Base-by-base conservation (phyloP, 768 basidiomycete species). In the Boletus rufocinnamomeus region DNA sequence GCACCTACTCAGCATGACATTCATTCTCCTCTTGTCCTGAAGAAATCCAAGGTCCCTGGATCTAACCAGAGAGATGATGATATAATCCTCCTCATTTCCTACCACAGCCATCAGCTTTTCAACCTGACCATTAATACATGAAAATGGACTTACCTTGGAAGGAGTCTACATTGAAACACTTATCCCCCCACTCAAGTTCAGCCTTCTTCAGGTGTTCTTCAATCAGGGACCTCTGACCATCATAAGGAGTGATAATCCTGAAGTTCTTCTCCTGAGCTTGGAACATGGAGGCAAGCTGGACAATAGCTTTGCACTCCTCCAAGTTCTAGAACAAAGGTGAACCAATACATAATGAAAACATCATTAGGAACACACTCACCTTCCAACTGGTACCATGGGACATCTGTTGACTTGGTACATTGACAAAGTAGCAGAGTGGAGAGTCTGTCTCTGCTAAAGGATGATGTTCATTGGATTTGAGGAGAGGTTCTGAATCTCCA, bases 1-100 rank as follows among this genome's bases (percentile, higher is more conserved):
- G 79, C 87, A 91, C 38, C 92, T 83, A 48, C 85, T 87, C 9
- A 93, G 84, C 90, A 94, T 92, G 57, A 94, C 91, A 85, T 94
- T 93, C 53, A 88, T 87, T 19, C 92, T 80, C 30, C 87, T 80
- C 11, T 79, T 62, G 64, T 85, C 85, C 16, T 72, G 67, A 35
- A 94, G 76, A 62, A 94, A 94, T 6, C 91, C 92, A 48, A 87
- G 74, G 4, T 77, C 79, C 35, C 72, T 73, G 0, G 88, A 80
- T 27, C 89, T 80, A 6, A 89, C 89, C 17, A 89, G 61, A 8
- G 90, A 91, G 48, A 92, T 79, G 58, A 92, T 79, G 47, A 92
- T 86, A 32, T 82, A 83, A 54, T 93, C 85, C 53, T 88, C 88
- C 66, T 94, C 92, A 79, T 93, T 93, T 13, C 91, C 92, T 93